Percentiles rank a stretch among this genome's conserved stretches.
Evolutionary conservation across 2,329 filamentous ascomycete species (phyloP).

Genomic region (Fusarium nurragi): DNA sequence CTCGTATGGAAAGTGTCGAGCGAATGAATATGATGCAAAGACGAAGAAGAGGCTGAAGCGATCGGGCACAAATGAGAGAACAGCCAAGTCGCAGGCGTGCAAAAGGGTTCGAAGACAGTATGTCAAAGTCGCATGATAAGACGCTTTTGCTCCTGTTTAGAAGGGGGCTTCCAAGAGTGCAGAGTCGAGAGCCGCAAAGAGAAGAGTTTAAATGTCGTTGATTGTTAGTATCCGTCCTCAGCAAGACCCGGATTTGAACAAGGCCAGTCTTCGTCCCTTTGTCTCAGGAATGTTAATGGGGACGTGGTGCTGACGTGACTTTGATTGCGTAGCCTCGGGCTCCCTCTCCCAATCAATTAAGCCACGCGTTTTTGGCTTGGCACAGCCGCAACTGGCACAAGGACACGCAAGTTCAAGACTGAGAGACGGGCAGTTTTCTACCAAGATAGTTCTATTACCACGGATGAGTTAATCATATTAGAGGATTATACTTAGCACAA

Average conservation of each 20-base stretch:
- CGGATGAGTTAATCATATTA: not conserved
- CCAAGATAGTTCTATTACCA: not conserved
- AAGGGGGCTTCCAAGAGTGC: not conserved
- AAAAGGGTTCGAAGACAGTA: constrained; percentile 4
- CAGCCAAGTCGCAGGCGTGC: constrained; percentile 22
- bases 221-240: constrained; percentile 11
- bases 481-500: not conserved
- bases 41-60: constrained; percentile 9
- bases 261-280: constrained; percentile 27
- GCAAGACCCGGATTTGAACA: constrained; percentile 30
- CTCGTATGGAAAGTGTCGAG: constrained; percentile 6
- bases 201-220: constrained; percentile 8
- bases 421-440: not conserved
- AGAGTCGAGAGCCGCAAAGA: not conserved
- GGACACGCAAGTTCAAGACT: constrained; percentile 4
- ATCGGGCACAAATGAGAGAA: constrained; percentile 32
- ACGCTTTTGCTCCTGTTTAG: constrained; percentile 18
- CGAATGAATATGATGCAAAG: not conserved
- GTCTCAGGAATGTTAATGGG: constrained; percentile 30
- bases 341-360: constrained; percentile 34
- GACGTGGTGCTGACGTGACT: constrained; percentile 39
- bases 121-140: constrained; percentile 33
- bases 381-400: constrained; percentile 33
- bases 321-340: constrained; percentile 11
- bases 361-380: constrained; percentile 32